Conservation (phyloP, 116 monocot genomes). For the Thalassia testudinum region DNA sequence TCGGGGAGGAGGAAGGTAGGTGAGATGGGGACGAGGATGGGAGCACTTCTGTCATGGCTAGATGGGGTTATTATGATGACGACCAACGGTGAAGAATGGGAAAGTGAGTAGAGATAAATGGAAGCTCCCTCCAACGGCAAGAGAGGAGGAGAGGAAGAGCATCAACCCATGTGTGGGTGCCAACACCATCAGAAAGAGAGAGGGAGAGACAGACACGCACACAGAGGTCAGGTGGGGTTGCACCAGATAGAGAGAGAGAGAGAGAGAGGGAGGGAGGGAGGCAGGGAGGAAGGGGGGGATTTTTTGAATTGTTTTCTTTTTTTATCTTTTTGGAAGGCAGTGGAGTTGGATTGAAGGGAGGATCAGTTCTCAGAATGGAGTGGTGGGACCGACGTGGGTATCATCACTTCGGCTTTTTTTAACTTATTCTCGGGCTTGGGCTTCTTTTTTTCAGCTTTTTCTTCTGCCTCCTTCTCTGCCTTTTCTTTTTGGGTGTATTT, state of each 20-base stretch:
- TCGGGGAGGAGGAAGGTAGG: constrained; percentile 18
- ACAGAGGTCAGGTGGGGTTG: too few species aligned
- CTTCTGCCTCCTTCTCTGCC: background rate
- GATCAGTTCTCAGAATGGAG: background rate
- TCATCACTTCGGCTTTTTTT: background rate
- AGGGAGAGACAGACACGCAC: too few species aligned
- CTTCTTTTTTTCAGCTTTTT: background rate
- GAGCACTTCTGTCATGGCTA: constrained; percentile 31
- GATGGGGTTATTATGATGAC: too few species aligned
- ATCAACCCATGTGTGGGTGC: too few species aligned
- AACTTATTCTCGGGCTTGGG: too few species aligned
- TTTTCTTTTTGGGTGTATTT: too few species aligned
- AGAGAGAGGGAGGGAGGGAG: background rate
- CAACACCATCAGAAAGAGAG: too few species aligned
- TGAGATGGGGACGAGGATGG: constrained; percentile 5
- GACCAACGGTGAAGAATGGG: too few species aligned
- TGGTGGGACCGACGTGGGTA: background rate
- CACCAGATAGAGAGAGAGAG: background rate
- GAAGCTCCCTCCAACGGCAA: too few species aligned
- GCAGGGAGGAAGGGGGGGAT: background rate
- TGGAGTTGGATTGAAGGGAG: constrained; percentile 3
- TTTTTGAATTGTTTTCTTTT: too few species aligned
- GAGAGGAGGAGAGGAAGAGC: too few species aligned
- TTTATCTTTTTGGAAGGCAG: background rate
- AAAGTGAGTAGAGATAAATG: too few species aligned